Conservation (phyloP, 176 grass and related monocot genomes). For the Rhynchospora breviuscula region DNA sequence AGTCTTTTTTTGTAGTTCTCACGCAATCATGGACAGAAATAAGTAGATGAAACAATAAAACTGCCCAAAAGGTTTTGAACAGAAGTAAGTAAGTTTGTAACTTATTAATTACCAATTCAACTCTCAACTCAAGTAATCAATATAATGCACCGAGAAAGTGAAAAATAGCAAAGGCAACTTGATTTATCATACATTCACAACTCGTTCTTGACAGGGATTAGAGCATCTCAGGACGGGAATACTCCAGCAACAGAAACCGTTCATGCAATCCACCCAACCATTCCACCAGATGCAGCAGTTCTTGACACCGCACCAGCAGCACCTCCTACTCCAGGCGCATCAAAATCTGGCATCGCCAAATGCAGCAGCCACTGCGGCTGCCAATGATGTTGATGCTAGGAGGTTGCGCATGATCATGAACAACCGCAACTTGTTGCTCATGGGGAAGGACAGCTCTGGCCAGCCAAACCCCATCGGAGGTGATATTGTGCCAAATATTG, state of each 20-base stretch:
- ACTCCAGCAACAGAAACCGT: constrained; percentile 64
- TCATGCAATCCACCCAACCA: constrained; percentile 58
- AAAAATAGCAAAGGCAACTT: not conserved
- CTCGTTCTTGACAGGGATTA: constrained; percentile 40
- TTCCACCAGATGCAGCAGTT: constrained; percentile 81
- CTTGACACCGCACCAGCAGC: constrained; percentile 68
- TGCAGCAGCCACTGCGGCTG: not conserved
- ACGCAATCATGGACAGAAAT: not conserved
- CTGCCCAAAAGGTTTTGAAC: not conserved
- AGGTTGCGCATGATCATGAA: constrained; percentile 60
- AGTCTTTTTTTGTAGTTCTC: not conserved
- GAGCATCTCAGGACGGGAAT: constrained; percentile 76
- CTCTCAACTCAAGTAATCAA: not conserved
- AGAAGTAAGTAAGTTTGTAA: not conserved
- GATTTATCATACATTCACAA: not conserved
- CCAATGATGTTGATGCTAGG: constrained; percentile 58
- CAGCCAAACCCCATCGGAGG: constrained; percentile 36
- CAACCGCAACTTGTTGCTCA: constrained; percentile 41
- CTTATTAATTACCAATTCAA: not conserved
- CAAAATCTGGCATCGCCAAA: constrained; percentile 49
- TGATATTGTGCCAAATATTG: constrained; percentile 48
- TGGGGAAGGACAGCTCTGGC: constrained; percentile 35
- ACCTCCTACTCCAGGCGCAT: constrained; percentile 72
- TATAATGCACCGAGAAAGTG: not conserved
- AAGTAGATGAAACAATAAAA: not conserved